Percentiles rank a stretch among this genome's conserved stretches.
phyloP scores from a whole-genome alignment of 768 basidiomycete species.

The Omphalotus guepiniiformis region DNA sequence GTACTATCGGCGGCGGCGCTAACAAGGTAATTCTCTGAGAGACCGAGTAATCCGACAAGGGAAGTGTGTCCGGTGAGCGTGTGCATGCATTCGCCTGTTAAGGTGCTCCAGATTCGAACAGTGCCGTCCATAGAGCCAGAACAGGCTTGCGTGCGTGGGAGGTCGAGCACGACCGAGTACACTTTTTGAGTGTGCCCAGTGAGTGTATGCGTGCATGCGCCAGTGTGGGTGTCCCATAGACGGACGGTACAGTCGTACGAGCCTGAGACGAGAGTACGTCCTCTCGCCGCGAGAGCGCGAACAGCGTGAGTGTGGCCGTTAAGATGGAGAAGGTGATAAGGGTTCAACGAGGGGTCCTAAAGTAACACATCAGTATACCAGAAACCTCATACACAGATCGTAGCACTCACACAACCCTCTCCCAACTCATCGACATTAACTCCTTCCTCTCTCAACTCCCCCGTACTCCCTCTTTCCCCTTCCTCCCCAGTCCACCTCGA shows the following conservation, averaged over 20 bases:
- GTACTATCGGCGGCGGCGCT: constrained; percentile 97
- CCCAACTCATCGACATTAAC: constrained; percentile 52
- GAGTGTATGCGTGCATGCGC: constrained; percentile 74
- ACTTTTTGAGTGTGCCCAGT: constrained; percentile 89
- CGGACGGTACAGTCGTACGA: constrained; percentile 95
- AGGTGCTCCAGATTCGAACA: constrained; percentile 91
- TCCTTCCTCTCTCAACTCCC: constrained; percentile 57
- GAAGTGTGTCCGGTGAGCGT: constrained; percentile 89
- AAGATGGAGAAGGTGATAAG: constrained; percentile 82
- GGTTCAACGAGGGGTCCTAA: constrained; percentile 76
- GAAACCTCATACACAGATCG: not conserved
- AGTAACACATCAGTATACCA: too few species aligned
- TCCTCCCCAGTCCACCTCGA: constrained; percentile 55
- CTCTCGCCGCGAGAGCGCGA: constrained; percentile 86
- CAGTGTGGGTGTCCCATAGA: constrained; percentile 90
- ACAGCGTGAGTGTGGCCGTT: constrained; percentile 92
- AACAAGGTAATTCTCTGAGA: constrained; percentile 87
- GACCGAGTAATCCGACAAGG: constrained; percentile 87
- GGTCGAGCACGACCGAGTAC: constrained; percentile 14
- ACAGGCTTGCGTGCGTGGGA: constrained; percentile 75
- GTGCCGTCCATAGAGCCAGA: constrained; percentile 99
- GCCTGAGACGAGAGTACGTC: constrained; percentile 87
- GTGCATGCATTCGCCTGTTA: constrained; percentile 74
- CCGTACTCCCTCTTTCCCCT: constrained; percentile 72
- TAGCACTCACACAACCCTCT: constrained; percentile 32